Conservation (phyloP, 2,329 filamentous ascomycete species). For the Colletotrichum aenigma region DNA sequence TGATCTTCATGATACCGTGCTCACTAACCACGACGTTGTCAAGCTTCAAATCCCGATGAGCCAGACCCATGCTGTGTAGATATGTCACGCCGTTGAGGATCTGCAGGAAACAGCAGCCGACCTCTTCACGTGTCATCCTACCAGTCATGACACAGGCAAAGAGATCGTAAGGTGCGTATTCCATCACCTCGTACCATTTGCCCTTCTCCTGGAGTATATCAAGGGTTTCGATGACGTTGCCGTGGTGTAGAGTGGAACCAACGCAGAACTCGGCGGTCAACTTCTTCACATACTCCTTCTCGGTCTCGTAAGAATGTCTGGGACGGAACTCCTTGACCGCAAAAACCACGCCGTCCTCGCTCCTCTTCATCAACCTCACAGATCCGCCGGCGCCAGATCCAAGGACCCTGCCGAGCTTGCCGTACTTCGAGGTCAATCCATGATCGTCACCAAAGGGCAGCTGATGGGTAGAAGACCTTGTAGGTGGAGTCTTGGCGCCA, state of each 20-base stretch:
- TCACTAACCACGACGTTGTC: conserved; percentile 98
- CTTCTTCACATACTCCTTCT: conserved; percentile 97
- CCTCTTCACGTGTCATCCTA: conserved; percentile 91
- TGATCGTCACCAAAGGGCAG: conserved; percentile 96
- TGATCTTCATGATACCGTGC: conserved; percentile 98
- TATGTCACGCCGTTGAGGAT: conserved; percentile 95
- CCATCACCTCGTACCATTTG: conserved; percentile 99
- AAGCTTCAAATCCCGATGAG: conserved; percentile 92
- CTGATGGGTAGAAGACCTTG: conserved; percentile 57
- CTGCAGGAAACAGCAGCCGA: conserved; percentile 90
- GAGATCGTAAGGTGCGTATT: conserved; percentile 93
- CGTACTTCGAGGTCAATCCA: conserved; percentile 87
- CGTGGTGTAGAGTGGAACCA: conserved; percentile 93
- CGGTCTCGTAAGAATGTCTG: conserved; percentile 88
- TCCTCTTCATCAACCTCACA: conserved; percentile 91
- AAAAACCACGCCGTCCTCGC: conserved; percentile 90
- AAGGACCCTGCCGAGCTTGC: conserved; percentile 92
- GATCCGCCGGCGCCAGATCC: conserved; percentile 95
- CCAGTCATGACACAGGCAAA: conserved; percentile 99
- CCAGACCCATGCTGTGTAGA: conserved; percentile 91
- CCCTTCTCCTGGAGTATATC: conserved; percentile 95
- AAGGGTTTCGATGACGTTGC: conserved; percentile 97
- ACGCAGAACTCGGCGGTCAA: conserved; percentile 98
- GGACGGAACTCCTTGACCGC: conserved; percentile 97
- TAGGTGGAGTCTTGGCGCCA: conserved; percentile 51